phyloP scores from a whole-genome alignment of 371 early-diverging fungal genomes.

The Parasitella parasitica region DNA sequence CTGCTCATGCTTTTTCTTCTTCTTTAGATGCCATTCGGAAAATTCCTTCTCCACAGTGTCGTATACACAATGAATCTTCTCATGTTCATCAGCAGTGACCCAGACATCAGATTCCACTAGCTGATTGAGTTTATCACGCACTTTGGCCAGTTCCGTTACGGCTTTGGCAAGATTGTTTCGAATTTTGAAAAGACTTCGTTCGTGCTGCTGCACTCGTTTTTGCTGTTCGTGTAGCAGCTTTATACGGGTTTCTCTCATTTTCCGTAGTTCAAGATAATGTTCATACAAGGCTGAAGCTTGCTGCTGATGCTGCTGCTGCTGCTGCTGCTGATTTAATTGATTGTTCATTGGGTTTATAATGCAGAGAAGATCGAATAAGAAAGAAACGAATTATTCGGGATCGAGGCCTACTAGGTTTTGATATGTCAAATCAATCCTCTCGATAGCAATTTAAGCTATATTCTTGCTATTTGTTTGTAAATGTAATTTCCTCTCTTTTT shows the following conservation, averaged over 20 bases:
- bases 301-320: neutral
- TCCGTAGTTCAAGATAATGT: conserved; percentile 10
- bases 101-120: conserved; percentile 8
- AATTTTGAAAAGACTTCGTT: conserved; percentile 3
- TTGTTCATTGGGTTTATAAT: neutral
- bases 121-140: neutral
- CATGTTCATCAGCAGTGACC: conserved; percentile 22
- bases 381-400: neutral
- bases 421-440: too few species aligned
- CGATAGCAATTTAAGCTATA: neutral
- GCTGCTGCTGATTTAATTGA: neutral
- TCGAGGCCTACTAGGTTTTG: too few species aligned
- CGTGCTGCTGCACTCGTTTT: conserved; percentile 11
- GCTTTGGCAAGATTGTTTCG: conserved; percentile 3
- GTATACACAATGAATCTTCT: conserved; percentile 5
- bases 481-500: neutral
- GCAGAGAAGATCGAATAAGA: neutral
- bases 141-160: neutral
- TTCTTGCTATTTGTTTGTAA: neutral
- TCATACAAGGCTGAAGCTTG: neutral
- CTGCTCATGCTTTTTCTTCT: neutral
- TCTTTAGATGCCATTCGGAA: neutral
- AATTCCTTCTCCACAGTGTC: conserved; percentile 2
- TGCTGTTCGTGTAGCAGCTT: conserved; percentile 8
- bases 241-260: conserved; percentile 6